Conservation (phyloP, 805 yeast species). For the Saturnispora mendoncae region DNA sequence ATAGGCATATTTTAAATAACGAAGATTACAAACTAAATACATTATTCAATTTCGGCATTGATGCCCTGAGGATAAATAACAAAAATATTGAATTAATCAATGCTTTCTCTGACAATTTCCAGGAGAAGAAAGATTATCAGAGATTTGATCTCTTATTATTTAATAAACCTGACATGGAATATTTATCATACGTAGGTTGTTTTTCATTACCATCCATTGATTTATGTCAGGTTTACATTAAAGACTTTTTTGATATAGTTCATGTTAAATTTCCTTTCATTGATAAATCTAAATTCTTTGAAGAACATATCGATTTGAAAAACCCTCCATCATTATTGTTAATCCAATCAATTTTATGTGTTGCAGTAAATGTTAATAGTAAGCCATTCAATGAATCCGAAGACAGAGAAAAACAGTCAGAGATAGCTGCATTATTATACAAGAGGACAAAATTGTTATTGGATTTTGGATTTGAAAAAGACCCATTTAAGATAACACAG, state of each 20-base stretch:
- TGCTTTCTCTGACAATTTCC: too few relatives aligned
- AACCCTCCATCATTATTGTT: conserved; percentile 53
- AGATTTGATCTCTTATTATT: conserved; percentile 22
- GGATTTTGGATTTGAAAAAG: conserved; percentile 61
- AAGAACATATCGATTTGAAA: conserved; percentile 41
- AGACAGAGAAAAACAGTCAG: conserved; percentile 38
- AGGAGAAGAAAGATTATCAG: too few relatives aligned
- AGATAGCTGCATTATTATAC: conserved; percentile 41
- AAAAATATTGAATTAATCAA: too few relatives aligned
- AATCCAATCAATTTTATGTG: conserved; percentile 57
- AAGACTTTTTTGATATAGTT: conserved; percentile 50
- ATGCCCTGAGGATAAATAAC: conserved; percentile 29
- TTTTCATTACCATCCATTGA: conserved; percentile 56
- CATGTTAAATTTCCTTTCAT: conserved; percentile 66
- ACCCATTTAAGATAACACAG: conserved; percentile 53
- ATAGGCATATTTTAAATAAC: conserved; percentile 1
- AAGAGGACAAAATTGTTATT: conserved; percentile 67
- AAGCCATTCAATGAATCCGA: conserved; percentile 39
- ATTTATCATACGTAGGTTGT: conserved; percentile 40
- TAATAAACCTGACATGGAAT: conserved; percentile 8
- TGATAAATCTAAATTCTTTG: conserved; percentile 53
- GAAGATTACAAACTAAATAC: conserved; percentile 13
- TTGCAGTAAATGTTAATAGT: conserved; percentile 53
- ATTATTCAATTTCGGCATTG: conserved; percentile 14
- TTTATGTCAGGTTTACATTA: conserved; percentile 49